Base-by-base conservation (phyloP, 306 rosid species). In the Carpinus viminea region DNA sequence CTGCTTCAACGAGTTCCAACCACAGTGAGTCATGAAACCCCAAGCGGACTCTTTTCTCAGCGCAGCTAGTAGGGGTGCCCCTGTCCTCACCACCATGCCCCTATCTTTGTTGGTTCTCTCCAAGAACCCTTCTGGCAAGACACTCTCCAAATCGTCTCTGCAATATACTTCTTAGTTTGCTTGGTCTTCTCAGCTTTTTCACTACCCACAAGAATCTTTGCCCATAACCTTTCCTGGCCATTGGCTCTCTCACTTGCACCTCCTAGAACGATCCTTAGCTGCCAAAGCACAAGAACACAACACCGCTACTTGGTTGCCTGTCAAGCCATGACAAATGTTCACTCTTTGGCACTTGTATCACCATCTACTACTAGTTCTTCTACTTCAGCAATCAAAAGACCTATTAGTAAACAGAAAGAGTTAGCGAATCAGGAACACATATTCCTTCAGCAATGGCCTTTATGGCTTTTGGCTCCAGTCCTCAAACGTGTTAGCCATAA, bases 1-100 rank as follows among this genome's bases (percentile, higher is more conserved):
- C 76, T 0, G 90, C 82, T 46, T 91, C 97, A 88, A 87, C 16
- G 89, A 91, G 83, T 89, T 91, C 93, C 92, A 88, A 4, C 93
- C 97, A 50, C 87, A 84, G 31, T 90, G 94, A 10, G 79, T 86
- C 85, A 90, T 86, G 16, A 90, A 88, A 43, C 93, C 91, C 3
- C 93, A 93, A 1, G 88, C 83, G 0, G 97, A 84, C 7, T 80
- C 71, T 13, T 90, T 91, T 61, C 82, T 83, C 47, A 92, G 76
- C 12, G 88, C 83, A 0, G 41, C 81, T n/a, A 20, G 65, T 36
- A 90, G 92, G 6, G 91, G 91, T 0, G 87, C 95, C 95, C 92
- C 89, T 4, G 78, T n/a, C 68, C 53, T 77, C 45, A 89, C 79
- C 20, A 88, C 91, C 64, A 84, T 18, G 7, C 93, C 93, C 24